phyloP scores from a whole-genome alignment of 495 filamentous ascomycete species.

The Cladorrhinum samala region DNA sequence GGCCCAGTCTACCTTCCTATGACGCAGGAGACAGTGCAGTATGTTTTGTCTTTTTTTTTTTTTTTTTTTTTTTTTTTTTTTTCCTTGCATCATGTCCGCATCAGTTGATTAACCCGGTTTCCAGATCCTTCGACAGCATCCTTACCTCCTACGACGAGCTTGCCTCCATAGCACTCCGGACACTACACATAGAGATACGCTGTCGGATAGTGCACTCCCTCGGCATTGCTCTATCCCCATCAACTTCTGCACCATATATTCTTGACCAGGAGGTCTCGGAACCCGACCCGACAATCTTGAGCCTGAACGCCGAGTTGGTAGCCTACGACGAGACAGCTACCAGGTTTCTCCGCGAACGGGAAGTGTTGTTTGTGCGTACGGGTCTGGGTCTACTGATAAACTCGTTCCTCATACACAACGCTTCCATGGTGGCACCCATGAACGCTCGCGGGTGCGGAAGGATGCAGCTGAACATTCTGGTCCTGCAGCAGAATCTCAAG shows the following conservation, averaged over 20 bases:
- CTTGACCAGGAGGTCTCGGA: slow-evolving; percentile 68
- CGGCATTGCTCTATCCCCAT: slow-evolving; percentile 45
- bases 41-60: slow-evolving; percentile 29
- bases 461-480: slow-evolving; percentile 85
- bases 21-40: slow-evolving; percentile 74
- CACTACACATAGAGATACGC: slow-evolving; percentile 81
- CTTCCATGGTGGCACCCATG: slow-evolving; percentile 41
- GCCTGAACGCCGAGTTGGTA: slow-evolving; percentile 73
- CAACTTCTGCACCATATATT: slow-evolving; percentile 57
- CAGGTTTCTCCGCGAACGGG: slow-evolving; percentile 59
- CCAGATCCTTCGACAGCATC: slow-evolving; percentile 77
- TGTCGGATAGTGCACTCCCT: slow-evolving; percentile 71
- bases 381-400: slow-evolving; percentile 53
- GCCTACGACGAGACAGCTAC: slow-evolving; percentile 75
- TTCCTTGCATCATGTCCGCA: no score
- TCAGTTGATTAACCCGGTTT: not conserved
- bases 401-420: slow-evolving; percentile 38
- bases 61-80: no score
- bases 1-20: slow-evolving; percentile 78
- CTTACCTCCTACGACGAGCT: slow-evolving; percentile 73
- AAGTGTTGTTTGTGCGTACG: slow-evolving; percentile 61
- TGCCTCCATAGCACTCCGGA: slow-evolving; percentile 66
- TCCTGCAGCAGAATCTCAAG: slow-evolving; percentile 91
- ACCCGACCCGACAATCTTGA: slow-evolving; percentile 70
- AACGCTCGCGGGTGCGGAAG: slow-evolving; percentile 61